Conservation (phyloP, 2,329 filamentous ascomycete species). For the Cercospora berteroae region DNA sequence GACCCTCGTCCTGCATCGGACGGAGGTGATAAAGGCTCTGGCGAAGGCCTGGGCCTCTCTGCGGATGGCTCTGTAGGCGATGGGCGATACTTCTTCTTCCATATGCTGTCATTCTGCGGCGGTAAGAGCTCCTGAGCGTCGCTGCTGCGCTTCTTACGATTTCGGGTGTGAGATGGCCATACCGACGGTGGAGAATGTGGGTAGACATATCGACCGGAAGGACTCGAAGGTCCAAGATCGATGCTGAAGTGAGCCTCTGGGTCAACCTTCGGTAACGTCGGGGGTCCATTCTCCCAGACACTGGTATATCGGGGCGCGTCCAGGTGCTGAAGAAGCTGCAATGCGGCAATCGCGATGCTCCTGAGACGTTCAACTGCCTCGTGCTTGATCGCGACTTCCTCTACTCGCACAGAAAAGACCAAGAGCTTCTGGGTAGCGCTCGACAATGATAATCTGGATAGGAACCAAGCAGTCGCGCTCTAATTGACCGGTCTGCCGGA, state of each 20-base stretch:
- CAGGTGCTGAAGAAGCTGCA: background rate
- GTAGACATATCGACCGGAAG: background rate
- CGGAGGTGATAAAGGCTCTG: background rate
- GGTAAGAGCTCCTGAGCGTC: background rate
- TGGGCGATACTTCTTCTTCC: background rate
- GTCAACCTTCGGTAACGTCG: background rate
- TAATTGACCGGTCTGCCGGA: conserved; percentile 38
- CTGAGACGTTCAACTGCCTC: background rate
- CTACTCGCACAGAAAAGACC: background rate
- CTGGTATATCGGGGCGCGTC: background rate
- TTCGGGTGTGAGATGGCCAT: background rate
- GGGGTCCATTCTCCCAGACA: background rate
- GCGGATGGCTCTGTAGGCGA: background rate
- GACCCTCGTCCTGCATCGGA: background rate
- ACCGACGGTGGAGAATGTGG: background rate
- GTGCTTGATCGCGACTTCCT: background rate
- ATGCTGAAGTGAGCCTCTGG: background rate
- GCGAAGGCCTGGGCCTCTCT: background rate
- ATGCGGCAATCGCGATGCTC: background rate
- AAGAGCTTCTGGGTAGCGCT: background rate
- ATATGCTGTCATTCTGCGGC: background rate
- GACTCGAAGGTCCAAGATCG: background rate
- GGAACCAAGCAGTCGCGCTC: background rate
- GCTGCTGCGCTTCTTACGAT: background rate
- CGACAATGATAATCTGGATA: background rate